These are phyloP conservation scores for Cymbomonas tetramitiformis DNA, from an alignment of 139 green algal genomes.

Conservation along the genomic window DNA sequence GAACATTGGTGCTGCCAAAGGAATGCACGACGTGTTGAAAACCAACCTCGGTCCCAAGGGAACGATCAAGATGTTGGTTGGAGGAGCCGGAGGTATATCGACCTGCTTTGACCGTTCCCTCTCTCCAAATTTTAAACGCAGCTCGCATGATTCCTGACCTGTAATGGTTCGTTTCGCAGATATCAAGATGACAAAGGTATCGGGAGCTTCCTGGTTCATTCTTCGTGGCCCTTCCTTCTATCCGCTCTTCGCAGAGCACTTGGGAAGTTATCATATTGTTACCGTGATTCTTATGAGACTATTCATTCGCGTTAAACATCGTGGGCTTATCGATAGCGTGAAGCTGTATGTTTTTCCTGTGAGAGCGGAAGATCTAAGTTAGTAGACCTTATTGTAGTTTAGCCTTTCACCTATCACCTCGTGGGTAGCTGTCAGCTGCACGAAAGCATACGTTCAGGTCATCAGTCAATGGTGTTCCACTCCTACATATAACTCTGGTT, in stretches of 20 bases:
- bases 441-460: too few species aligned
- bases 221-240: background rate
- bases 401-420: too few species aligned
- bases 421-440: too few species aligned
- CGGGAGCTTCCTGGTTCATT: background rate
- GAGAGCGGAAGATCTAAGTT: too few species aligned
- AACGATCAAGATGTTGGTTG: constrained; percentile 94
- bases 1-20: constrained; percentile 97
- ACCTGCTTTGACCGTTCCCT: too few species aligned
- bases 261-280: background rate
- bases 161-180: background rate
- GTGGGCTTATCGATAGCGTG: too few species aligned
- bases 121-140: background rate
- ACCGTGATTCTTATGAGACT: background rate
- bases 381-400: too few species aligned
- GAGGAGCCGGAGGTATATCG: constrained; percentile 65
- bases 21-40: constrained; percentile 92
- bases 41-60: constrained; percentile 91
- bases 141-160: too few species aligned
- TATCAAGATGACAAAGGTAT: constrained; percentile 4
- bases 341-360: too few species aligned
- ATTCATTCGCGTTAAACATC: too few species aligned
- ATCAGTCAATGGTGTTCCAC: too few species aligned
- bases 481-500: too few species aligned
- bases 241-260: background rate